These are phyloP conservation scores for Steccherinum ochraceum DNA, from an alignment of 768 basidiomycete genomes.

Conservation along the genomic window DNA sequence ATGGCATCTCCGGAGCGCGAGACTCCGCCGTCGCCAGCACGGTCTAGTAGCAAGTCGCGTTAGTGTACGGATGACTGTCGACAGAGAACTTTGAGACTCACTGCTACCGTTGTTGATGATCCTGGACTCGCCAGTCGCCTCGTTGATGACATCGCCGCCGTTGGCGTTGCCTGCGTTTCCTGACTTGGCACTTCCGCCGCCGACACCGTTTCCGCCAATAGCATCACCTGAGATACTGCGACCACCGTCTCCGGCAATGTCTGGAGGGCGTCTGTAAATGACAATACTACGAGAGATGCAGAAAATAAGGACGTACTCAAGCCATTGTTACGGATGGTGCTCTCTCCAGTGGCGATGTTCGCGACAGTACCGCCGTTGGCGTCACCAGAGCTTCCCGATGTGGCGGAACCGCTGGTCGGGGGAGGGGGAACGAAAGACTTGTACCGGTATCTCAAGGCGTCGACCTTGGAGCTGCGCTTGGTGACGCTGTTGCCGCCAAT, in stretches of 20 bases:
- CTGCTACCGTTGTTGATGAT: neutral
- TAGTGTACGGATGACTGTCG: neutral
- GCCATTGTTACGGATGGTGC: neutral
- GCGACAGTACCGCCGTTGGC: constrained; percentile 1
- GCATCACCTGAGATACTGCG: neutral
- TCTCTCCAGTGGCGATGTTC: constrained; percentile 1
- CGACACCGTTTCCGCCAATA: too few relatives aligned
- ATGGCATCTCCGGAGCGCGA: neutral
- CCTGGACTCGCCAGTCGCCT: neutral
- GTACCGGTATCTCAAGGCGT: too few relatives aligned
- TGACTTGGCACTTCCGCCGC: neutral
- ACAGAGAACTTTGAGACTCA: neutral
- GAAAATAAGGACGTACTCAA: neutral
- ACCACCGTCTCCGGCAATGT: neutral
- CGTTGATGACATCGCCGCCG: constrained; percentile 1
- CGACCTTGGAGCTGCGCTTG: too few relatives aligned
- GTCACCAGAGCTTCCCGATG: neutral
- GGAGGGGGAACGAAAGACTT: too few relatives aligned
- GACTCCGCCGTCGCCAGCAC: constrained; percentile 7
- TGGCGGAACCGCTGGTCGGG: neutral
- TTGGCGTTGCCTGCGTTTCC: constrained; percentile 1
- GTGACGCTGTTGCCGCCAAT: constrained; percentile 1
- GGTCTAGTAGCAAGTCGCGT: neutral
- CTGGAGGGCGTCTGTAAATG: too few relatives aligned
- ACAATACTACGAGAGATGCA: neutral